phyloP scores from a whole-genome alignment of 768 basidiomycete genomes.

The Clitopilus hobsonii region DNA sequence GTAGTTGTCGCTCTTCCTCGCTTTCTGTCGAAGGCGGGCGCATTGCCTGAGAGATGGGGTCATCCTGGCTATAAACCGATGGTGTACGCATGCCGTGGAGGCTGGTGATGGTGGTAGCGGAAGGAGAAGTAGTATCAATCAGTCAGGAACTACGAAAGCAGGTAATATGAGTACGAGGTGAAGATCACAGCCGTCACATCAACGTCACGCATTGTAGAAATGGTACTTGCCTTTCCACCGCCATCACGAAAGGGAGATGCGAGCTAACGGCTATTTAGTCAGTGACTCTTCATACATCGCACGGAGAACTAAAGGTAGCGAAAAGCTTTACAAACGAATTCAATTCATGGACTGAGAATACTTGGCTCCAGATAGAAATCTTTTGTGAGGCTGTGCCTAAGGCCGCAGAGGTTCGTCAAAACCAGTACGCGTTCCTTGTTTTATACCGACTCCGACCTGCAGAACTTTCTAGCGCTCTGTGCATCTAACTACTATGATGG shows the following conservation, averaged over 20 bases:
- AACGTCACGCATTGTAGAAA: conserved; percentile 16
- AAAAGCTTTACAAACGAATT: background rate
- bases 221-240: conserved; percentile 12
- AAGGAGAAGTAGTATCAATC: conserved; percentile 11
- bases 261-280: conserved; percentile 48
- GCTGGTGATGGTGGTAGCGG: conserved; percentile 17
- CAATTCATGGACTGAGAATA: background rate
- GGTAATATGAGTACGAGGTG: conserved; percentile 6
- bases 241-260: conserved; percentile 5
- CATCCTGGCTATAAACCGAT: conserved; percentile 70
- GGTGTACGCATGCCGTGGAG: conserved; percentile 54
- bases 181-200: conserved; percentile 16
- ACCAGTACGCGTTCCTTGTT: conserved; percentile 2
- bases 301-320: conserved; percentile 90
- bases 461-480: conserved; percentile 96
- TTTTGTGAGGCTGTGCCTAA: conserved; percentile 98
- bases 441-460: conserved; percentile 8
- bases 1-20: conserved; percentile 52
- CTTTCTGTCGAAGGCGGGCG: conserved; percentile 65
- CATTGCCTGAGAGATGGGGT: conserved; percentile 67
- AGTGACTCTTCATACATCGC: conserved; percentile 91
- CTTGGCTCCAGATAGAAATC: conserved; percentile 70
- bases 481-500: conserved; percentile 85
- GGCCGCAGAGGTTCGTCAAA: conserved; percentile 71
- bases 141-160: conserved; percentile 10